Evolutionary conservation across 495 filamentous ascomycete genomes (phyloP), one percentile per base, ranked within the genome.

Genomic region (Sordaria brevicollis): DNA sequence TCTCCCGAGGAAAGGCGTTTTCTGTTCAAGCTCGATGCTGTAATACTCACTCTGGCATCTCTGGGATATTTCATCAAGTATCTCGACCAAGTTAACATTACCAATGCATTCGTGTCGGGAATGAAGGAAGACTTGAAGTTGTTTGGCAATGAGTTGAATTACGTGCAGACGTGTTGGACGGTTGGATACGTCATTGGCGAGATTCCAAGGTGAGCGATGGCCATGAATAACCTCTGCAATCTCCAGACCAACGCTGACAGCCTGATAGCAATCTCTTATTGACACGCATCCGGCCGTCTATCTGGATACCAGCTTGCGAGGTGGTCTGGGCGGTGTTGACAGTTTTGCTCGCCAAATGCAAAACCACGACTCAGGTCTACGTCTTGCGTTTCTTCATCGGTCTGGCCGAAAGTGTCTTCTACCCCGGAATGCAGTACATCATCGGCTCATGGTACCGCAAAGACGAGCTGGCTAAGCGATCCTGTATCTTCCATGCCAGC

Each of bases 181-280:
- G 83, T 89, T 17, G 89, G 89, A 15, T 88, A 89, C 71, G 84
- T 90, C 2, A 80, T 90, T 54, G 88, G 87, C 13, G 81, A 90
- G 71, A 84, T 90, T 38, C 89, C 88, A 0, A 85, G 83, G 74
- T 86, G 85, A 69, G 76, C 19, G 11, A 41, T 34, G n/a, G 57
- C 17, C n/a, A 17, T 31, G 19, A 5, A 25, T 41, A 29, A 19
- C 38, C 36, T 35, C 29, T n/a, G 15, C 13, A 13, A 17, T 10
- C 25, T 35, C 19, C 15, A 35, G 21, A 31, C 9, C 19, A 21
- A 19, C 8, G 29, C 39, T 68, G 17, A 68, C 37, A 1, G 2
- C 31, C 74, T 76, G 6, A 41, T 29, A 75, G 72, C 25, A 83
- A 83, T 31, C 71, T 83, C 35, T 41, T 83, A 10, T 71, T 83